Percentiles rank a stretch among this genome's conserved stretches.
Evolutionary conservation across 2,329 filamentous ascomycete species (phyloP).

Genomic region (Pseudocercospora musae): DNA sequence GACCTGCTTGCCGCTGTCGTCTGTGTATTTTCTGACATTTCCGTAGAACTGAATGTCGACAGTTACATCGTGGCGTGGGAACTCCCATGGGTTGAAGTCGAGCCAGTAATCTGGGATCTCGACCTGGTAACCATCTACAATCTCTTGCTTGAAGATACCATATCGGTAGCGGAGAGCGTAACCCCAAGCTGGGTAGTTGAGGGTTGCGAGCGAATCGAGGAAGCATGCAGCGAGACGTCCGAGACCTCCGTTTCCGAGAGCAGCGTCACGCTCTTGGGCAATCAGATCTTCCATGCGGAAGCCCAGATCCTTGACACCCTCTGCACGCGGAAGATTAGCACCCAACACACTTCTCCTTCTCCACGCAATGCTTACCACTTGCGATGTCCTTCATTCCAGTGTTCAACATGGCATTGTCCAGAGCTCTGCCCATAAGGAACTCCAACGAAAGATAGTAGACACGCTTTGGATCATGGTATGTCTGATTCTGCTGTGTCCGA

Average conservation of each 20-base stretch:
- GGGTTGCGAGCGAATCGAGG: constrained; percentile 88
- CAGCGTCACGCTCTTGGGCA: constrained; percentile 90
- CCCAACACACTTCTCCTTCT: background rate
- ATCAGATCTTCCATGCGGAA: constrained; percentile 98
- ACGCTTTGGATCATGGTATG: constrained; percentile 83
- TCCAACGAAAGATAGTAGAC: constrained; percentile 97
- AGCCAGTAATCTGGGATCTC: constrained; percentile 99
- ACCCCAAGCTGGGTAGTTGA: constrained; percentile 96
- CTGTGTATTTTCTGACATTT: constrained; percentile 68
- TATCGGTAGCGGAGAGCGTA: constrained; percentile 95
- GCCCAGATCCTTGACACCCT: constrained; percentile 81
- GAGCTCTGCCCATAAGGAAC: constrained; percentile 92
- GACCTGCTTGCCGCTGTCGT: constrained; percentile 68
- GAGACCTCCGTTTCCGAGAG: constrained; percentile 91
- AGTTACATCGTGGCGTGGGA: constrained; percentile 89
- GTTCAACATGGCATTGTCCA: constrained; percentile 99
- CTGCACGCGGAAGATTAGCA: constrained; percentile 46
- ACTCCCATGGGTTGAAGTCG: constrained; percentile 99
- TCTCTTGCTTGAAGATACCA: constrained; percentile 97
- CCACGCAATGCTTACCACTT: constrained; percentile 56
- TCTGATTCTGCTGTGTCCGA: constrained; percentile 94
- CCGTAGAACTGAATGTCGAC: constrained; percentile 98
- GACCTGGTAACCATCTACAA: constrained; percentile 95
- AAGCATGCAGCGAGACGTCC: constrained; percentile 95
- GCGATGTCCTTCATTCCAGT: constrained; percentile 82